Conservation (phyloP, 139 green algal species). For the Chlorella sorokiniana region DNA sequence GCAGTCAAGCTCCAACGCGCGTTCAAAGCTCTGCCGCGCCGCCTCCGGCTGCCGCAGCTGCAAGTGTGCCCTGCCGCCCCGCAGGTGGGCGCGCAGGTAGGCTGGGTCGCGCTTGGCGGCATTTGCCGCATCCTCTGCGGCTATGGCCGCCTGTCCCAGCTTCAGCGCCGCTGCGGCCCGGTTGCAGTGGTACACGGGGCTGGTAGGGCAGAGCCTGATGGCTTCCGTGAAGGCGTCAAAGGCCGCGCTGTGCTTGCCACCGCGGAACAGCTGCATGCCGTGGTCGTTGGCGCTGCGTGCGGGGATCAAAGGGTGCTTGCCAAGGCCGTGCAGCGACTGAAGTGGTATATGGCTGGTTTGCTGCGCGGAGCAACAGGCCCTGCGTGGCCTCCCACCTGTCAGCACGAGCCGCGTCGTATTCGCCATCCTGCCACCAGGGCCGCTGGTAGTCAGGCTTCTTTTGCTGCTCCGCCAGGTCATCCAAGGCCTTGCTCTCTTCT, state of each 20-base stretch:
- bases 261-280: constrained; percentile 26
- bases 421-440: constrained; percentile 58
- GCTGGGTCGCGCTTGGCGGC: constrained; percentile 36
- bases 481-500: constrained; percentile 26
- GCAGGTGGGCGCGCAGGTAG: constrained; percentile 29
- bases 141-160: constrained; percentile 42
- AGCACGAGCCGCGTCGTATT: constrained; percentile 46
- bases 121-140: constrained; percentile 42
- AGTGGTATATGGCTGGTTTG: not conserved
- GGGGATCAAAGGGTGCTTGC: not conserved
- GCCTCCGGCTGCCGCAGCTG: constrained; percentile 22
- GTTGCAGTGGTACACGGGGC: constrained; percentile 59
- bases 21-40: constrained; percentile 12
- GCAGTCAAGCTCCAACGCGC: constrained; percentile 21
- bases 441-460: constrained; percentile 28
- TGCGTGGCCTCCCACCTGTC: constrained; percentile 32
- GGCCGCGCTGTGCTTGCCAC: constrained; percentile 36
- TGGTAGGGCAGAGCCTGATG: constrained; percentile 53
- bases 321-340: not conserved
- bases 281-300: constrained; percentile 42
- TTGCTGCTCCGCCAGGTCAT: constrained; percentile 32
- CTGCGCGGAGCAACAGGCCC: not conserved
- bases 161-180: constrained; percentile 56
- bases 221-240: constrained; percentile 66
- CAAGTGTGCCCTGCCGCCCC: constrained; percentile 35